Evolutionary conservation across 1,284 basidiomycete genomes (phyloP), one percentile per base, ranked within the genome.

Genomic region (Rhodotorula mucilaginosa): DNA sequence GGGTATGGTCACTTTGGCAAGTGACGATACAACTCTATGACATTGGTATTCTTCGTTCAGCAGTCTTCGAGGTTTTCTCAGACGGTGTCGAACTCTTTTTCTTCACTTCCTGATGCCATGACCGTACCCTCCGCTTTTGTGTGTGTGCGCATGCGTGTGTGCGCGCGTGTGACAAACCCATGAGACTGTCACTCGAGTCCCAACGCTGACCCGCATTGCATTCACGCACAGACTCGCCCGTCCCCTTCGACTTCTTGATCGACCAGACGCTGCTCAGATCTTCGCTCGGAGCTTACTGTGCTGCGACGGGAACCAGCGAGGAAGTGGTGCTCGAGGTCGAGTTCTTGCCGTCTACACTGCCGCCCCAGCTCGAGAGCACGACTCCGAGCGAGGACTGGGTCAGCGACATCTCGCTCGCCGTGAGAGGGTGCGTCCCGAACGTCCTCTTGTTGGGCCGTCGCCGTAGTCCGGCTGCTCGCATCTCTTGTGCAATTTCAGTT

Each of bases 371-470:
- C 71, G 86, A 93, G 80, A 87, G 89, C 0, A 86, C 89, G 48
- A 85, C 93, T 67, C 89, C 91, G 29, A 91, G 94, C 76, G 91
- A 98, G 75, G 95, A 97, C 77, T 99, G 95, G 96, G 89, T 97
- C 0, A 92, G 92, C 0, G 88, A 89, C 19, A 86, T 97, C 39
- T 90, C 89, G 57, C 88, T 90, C 68, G 82, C 84, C 71, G 79
- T 89, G 61, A 82, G 86, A 72, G 88, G 88, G 92, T 93, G 77
- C 78, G 89, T 83, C 56, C 52, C 26, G 15, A 44, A 51, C 26
- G 46, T 54, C 31, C 48, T 68, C 29, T 60, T 48, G 54, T 60
- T 44, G 54, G 48, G 56, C n/a, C 39, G 44, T 39, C 47, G 44
- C 58, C 7, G 63, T 64, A 64, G 63, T 56, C 54, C 54, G 54